A percentile compares a stretch with the other conserved stretches of the same genome.
Evolutionary conservation across 768 basidiomycete genomes (phyloP).

Genomic region (Mycena albidolilacea): DNA sequence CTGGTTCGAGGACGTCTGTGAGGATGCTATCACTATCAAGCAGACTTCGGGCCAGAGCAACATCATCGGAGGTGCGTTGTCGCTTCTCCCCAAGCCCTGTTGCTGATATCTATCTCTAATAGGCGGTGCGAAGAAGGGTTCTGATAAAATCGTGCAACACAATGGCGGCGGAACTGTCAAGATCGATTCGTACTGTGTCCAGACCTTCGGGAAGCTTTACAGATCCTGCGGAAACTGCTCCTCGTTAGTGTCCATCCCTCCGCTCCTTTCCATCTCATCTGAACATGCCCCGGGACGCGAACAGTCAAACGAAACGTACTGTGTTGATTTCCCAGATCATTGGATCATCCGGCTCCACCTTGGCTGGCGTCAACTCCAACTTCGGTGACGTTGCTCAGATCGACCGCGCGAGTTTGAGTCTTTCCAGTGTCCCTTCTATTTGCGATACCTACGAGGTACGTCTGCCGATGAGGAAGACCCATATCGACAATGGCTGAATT

Average conservation of each 20-base stretch:
- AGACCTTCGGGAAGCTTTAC: conserved; percentile 26
- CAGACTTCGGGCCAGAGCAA: conserved; percentile 29
- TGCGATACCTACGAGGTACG: conserved; percentile 18
- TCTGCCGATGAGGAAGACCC: not conserved
- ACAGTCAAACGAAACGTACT: conserved; percentile 11
- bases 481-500: conserved; percentile 21
- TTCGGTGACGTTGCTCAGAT: conserved; percentile 12
- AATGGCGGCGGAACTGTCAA: conserved; percentile 35
- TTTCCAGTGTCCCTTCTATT: not conserved
- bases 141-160: conserved; percentile 35
- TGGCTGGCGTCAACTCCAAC: conserved; percentile 23
- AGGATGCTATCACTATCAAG: conserved; percentile 43
- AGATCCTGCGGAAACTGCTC: conserved; percentile 22
- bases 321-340: conserved; percentile 14
- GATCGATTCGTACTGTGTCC: conserved; percentile 30
- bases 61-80: conserved; percentile 31
- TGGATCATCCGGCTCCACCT: conserved; percentile 7
- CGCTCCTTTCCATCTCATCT: not conserved
- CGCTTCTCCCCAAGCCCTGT: not conserved
- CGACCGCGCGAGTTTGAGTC: conserved; percentile 16
- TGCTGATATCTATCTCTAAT: conserved; percentile 2
- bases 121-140: conserved; percentile 15
- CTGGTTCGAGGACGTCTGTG: conserved; percentile 47
- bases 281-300: not conserved
- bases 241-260: conserved; percentile 9